Evolutionary conservation across 169 alveolate genomes (phyloP), one percentile per base, ranked within the genome.

Genomic region (Theileria parva): DNA sequence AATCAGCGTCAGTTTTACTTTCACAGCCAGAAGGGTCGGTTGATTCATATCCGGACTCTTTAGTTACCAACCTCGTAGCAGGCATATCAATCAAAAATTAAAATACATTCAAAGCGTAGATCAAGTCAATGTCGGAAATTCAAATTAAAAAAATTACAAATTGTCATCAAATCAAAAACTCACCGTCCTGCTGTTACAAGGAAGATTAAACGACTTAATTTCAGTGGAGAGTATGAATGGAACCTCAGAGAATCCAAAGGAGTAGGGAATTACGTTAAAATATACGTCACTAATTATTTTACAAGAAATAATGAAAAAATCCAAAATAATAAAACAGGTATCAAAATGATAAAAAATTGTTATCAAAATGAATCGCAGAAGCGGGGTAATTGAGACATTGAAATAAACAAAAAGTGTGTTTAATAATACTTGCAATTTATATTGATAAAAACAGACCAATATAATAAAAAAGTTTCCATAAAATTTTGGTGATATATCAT

Each of bases 351-450:
- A 57, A 57, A 21, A 57, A 57, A 57, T 21, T 57, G 34, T 57
- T 57, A 21, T n/a, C 32, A 63, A 25, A 25, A 63, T 63, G 23
- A 5, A 8, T 63, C 48, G 0, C 21, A 23, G 15, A 9, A 21
- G 3, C 23, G 19, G 51, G 25, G 44, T n/a, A 28, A 27, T 30
- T 63, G 50, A n/a, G 25, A 63, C 32, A 15, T 63, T 63, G 23
- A 63, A 63, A 63, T 63, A n/a, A 63, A 21, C 50, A 63, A 30
- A 39, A 21, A 15, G 71, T 63, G 71, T 63, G 39, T 59, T 28
- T 25, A 59, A 25, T 17, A 63, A 63, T 4, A 63, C 11, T 15
- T 25, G 34, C 2, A 57, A 57, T 21, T 57, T 57, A 21, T 57
- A 57, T 25, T 57, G 34, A 57, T 21, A 19, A 57, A 17, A 17